A percentile compares a stretch with the other conserved stretches of the same genome.
Evolutionary conservation across 106 monocot species (phyloP).

Genomic region (Apostasia ramifera): DNA sequence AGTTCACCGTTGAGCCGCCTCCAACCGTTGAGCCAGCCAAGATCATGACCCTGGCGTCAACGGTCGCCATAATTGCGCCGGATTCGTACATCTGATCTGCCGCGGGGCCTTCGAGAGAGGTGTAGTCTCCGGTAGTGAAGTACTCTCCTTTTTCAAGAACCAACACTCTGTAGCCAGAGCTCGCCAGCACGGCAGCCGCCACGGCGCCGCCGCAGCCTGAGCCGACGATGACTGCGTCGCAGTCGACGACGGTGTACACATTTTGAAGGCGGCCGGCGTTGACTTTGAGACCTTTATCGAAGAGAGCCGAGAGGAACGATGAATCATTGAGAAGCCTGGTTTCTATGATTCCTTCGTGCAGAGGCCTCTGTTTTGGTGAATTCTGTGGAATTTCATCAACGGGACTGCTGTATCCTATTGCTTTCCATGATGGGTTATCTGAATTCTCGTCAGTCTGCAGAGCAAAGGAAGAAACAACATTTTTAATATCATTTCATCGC

Average conservation of each 20-base stretch:
- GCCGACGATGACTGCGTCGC: constrained; percentile 72
- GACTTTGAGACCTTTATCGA: constrained; percentile 46
- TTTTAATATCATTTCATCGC: too few species aligned
- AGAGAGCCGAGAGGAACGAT: constrained; percentile 36
- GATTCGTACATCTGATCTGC: constrained; percentile 53
- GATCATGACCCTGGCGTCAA: constrained; percentile 38
- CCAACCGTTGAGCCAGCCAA: constrained; percentile 62
- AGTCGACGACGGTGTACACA: constrained; percentile 27
- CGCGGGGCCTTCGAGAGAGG: constrained; percentile 44
- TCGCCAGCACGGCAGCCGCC: constrained; percentile 72
- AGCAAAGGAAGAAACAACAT: background rate
- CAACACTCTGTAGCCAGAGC: constrained; percentile 56
- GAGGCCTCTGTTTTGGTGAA: constrained; percentile 32
- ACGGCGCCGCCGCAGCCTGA: constrained; percentile 90
- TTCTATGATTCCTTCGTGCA: constrained; percentile 73
- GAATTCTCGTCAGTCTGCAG: constrained; percentile 37
- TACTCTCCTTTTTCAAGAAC: constrained; percentile 90
- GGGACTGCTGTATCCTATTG: constrained; percentile 36
- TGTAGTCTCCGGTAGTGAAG: constrained; percentile 63
- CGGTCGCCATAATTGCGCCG: constrained; percentile 30
- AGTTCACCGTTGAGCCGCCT: constrained; percentile 68
- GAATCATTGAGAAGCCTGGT: constrained; percentile 25
- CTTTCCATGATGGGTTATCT: constrained; percentile 48
- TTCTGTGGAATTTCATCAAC: background rate
- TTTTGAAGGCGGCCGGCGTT: constrained; percentile 13